Percentiles rank a stretch among this genome's conserved stretches.
phyloP scores from a whole-genome alignment of 192 early-diverging fungal species.

The Backusella macrospora region DNA sequence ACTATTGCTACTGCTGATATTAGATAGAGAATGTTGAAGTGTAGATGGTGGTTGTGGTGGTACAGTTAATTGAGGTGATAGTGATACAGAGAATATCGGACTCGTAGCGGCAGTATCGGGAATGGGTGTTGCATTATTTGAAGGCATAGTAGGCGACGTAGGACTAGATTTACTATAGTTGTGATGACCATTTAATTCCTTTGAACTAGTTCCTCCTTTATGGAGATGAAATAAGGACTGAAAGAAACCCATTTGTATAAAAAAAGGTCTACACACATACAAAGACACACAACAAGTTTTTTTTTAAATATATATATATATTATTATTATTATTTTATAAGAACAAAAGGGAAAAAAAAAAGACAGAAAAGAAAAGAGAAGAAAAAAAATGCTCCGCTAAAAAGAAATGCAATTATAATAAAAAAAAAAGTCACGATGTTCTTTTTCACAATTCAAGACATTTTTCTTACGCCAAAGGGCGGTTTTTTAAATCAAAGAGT shows the following conservation, averaged over 20 bases:
- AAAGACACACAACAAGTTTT: background rate
- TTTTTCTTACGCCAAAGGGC: too few relatives aligned
- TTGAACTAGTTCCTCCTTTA: background rate
- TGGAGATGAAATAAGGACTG: conserved; percentile 18
- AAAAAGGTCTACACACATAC: background rate
- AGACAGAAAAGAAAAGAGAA: background rate
- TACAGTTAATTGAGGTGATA: background rate
- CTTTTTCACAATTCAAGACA: conserved; percentile 9
- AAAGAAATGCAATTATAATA: background rate
- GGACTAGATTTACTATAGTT: background rate
- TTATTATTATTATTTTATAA: background rate
- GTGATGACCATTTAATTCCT: background rate
- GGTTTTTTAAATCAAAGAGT: too few relatives aligned
- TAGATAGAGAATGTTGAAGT: background rate
- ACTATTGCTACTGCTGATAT: background rate
- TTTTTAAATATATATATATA: too few relatives aligned
- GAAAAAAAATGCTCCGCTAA: background rate
- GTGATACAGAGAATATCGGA: background rate
- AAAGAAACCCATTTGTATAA: conserved; percentile 25
- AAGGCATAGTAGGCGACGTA: background rate
- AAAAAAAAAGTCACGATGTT: background rate
- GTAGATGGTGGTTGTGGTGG: background rate
- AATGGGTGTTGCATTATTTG: background rate
- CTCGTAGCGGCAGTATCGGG: background rate
- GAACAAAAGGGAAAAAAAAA: background rate